Base-by-base conservation (phyloP, 805 yeast genomes). In the Debaryomyces prosopidis region DNA sequence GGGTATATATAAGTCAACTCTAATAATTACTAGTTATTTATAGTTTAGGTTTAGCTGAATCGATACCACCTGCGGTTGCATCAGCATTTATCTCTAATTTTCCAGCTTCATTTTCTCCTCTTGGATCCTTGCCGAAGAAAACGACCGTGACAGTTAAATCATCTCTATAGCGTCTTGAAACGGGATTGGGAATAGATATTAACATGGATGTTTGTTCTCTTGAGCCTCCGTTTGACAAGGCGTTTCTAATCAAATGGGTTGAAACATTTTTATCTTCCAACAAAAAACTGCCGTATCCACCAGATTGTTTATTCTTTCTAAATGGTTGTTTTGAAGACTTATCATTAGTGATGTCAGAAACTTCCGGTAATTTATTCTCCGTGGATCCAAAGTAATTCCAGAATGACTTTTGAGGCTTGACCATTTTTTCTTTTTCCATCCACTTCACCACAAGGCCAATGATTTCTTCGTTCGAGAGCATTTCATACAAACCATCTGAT, bases 101-200 rank as follows among this genome's bases (percentile, higher is more conserved):
- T 2, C 85, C 85, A 17, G 55, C 56, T 27, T 72, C 75, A 50
- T 71, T 63, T 45, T 60, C 69, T 10, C 71, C 69, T n/a, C 61
- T 57, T 6, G 65, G 61, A 40, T 74, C 75, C 18, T 80, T 80
- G 10, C 96, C 96, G 62, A 94, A 94, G 66, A 94, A 94, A 2
- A 92, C 89, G 18, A 94, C 99, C 2, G 97, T 89, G 4, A 91
- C 97, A 0, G 98, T 91, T 60, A 94, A 75, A 65, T 94, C 99
- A 68, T 94, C 99, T 64, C 99, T 82, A 67, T 91, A 92, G 37
- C 89, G 78, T 67, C 99, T 82, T 16, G 96, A 86, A 54, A 87
- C 78, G 1, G 98, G 97, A 14, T 90, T 80, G 15, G 98, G 98
- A 43, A 94, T 89, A 43, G 94, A 85, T 14, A 90, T 85, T 48